Conservation (phyloP, 768 basidiomycete species). For the Lactifluus hygrophoroides region DNA sequence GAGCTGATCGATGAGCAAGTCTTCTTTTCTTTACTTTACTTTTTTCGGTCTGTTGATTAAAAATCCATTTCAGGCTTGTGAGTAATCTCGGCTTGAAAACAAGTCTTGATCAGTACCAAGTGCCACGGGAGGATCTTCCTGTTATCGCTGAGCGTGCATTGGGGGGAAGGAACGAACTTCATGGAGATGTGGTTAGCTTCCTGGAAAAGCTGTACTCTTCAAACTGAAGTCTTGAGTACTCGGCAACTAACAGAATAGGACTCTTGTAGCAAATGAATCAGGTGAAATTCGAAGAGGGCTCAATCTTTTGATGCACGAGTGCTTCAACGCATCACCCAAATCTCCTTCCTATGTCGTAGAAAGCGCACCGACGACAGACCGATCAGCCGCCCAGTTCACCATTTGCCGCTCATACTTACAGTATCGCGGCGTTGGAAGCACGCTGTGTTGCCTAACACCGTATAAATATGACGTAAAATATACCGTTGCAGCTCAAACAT, state of each 20-base stretch:
- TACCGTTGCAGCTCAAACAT: background rate
- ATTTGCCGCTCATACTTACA: background rate
- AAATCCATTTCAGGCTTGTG: slow-evolving; percentile 42
- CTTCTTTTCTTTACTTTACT: slow-evolving; percentile 1
- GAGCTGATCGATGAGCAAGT: slow-evolving; percentile 46
- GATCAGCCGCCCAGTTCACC: too few species aligned
- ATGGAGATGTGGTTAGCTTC: slow-evolving; percentile 39
- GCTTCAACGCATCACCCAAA: too few species aligned
- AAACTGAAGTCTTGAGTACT: background rate
- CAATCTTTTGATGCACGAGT: too few species aligned
- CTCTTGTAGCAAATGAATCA: background rate
- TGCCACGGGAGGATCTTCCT: slow-evolving; percentile 47
- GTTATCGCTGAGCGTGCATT: slow-evolving; percentile 45
- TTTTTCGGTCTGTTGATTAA: background rate
- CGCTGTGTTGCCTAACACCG: background rate
- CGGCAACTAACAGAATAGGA: background rate
- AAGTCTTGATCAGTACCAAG: slow-evolving; percentile 51
- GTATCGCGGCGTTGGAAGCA: background rate
- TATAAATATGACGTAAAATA: too few species aligned
- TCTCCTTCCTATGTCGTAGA: too few species aligned
- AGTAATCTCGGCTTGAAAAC: slow-evolving; percentile 48
- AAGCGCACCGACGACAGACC: too few species aligned
- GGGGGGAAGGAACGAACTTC: slow-evolving; percentile 33
- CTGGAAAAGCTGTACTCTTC: slow-evolving; percentile 38
- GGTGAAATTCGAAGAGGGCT: background rate